Conservation (phyloP, 129 eudicot species). For the Silybum marianum region DNA sequence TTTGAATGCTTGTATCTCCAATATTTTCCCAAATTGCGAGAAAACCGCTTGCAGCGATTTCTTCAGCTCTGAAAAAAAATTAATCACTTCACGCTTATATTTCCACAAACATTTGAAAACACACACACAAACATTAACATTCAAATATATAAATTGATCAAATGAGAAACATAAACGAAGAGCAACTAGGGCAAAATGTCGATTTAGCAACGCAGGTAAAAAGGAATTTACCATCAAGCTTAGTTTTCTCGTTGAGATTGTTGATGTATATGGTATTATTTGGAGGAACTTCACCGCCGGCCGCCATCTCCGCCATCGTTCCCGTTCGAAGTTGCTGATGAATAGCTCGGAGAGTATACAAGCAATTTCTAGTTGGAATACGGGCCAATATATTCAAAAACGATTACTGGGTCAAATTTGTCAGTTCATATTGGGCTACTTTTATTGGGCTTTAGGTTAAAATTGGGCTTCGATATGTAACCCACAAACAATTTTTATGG, state of each 20-base stretch:
- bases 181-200: conserved; percentile 24
- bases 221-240: conserved; percentile 66
- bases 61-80: conserved; percentile 62
- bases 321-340: neutral
- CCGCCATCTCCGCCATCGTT: conserved; percentile 62
- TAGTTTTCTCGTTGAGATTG: conserved; percentile 87
- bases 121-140: neutral
- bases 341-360: neutral
- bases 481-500: no score
- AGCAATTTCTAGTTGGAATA: neutral
- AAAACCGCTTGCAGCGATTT: conserved; percentile 87
- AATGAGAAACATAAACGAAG: neutral
- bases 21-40: conserved; percentile 82
- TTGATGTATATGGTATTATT: conserved; percentile 89
- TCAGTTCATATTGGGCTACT: neutral
- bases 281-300: conserved; percentile 53
- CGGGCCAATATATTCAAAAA: neutral
- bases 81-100: neutral
- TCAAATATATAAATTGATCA: neutral
- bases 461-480: neutral
- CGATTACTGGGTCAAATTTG: neutral
- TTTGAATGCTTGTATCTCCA: conserved; percentile 93
- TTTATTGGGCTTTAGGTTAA: neutral
- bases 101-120: neutral
- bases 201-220: neutral